These are phyloP conservation scores for Globisporangium splendens DNA, from an alignment of 352 stramenopile genomes.

Conservation along the genomic window DNA sequence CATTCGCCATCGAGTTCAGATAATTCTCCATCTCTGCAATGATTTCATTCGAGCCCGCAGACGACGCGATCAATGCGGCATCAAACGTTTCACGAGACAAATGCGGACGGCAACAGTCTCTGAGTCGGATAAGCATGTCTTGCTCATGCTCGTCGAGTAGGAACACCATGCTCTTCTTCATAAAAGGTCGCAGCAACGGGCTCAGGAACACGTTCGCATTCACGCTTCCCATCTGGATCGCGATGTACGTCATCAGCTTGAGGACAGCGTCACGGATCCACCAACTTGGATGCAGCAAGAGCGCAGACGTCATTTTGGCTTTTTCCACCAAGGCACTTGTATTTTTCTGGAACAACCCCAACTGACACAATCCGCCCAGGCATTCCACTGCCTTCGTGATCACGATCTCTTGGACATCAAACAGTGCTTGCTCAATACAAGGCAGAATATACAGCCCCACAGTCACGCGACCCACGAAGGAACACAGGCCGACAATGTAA, in stretches of 20 bases:
- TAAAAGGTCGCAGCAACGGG: conserved; percentile 85
- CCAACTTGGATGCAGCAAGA: conserved; percentile 88
- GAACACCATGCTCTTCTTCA: conserved; percentile 84
- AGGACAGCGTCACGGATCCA: conserved; percentile 85
- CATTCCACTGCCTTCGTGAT: conserved; percentile 92
- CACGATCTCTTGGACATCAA: conserved; percentile 96
- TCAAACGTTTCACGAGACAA: conserved; percentile 87
- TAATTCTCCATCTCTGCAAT: conserved; percentile 54
- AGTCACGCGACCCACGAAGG: conserved; percentile 90
- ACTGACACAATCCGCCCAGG: conserved; percentile 86
- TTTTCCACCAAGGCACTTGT: conserved; percentile 83
- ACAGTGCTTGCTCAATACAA: conserved; percentile 96
- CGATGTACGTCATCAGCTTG: conserved; percentile 85
- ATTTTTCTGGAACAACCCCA: conserved; percentile 90
- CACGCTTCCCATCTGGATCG: conserved; percentile 82
- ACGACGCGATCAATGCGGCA: conserved; percentile 65
- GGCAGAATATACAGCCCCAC: conserved; percentile 97
- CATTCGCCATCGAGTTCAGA: conserved; percentile 23
- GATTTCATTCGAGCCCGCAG: conserved; percentile 40
- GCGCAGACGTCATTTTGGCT: conserved; percentile 70
- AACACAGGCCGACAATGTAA: conserved; percentile 92
- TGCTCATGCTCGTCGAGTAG: conserved; percentile 54
- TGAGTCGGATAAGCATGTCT: conserved; percentile 49
- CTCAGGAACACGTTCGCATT: conserved; percentile 92
- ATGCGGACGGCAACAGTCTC: conserved; percentile 59